Percentiles rank a stretch among this genome's conserved stretches.
Evolutionary conservation across 352 stramenopile species (phyloP).

Genomic region (Globisporangium acanthophoron): DNA sequence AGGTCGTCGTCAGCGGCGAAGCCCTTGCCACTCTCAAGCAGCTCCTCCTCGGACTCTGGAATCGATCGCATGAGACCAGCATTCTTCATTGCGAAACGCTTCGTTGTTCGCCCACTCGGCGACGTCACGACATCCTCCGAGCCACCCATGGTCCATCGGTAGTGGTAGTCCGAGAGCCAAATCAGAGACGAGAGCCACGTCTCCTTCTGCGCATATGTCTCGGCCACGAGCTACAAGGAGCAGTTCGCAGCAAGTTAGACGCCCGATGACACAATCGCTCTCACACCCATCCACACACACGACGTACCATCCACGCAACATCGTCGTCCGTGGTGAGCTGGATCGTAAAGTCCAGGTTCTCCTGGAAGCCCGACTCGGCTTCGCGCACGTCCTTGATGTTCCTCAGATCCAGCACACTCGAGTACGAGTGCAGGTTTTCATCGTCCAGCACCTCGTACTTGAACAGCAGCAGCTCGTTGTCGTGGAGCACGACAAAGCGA

Average conservation of each 20-base stretch:
- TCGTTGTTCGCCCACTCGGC: constrained; percentile 22
- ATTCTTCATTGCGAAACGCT: constrained; percentile 38
- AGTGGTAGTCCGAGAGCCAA: constrained; percentile 86
- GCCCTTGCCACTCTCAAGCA: constrained; percentile 3
- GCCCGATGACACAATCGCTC: neutral
- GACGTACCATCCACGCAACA: constrained; percentile 72
- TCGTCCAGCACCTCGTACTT: constrained; percentile 84
- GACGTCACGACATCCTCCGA: constrained; percentile 9
- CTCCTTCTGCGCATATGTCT: constrained; percentile 79
- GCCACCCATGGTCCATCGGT: constrained; percentile 21
- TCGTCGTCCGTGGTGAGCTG: constrained; percentile 72
- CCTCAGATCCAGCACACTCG: constrained; percentile 63
- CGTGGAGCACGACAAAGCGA: constrained; percentile 77
- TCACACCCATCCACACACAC: constrained; percentile 2
- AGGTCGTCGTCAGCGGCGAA: neutral
- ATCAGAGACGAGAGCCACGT: constrained; percentile 83
- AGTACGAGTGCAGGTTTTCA: constrained; percentile 59
- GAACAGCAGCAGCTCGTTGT: constrained; percentile 75
- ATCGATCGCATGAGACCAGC: constrained; percentile 45
- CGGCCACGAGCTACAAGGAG: constrained; percentile 42
- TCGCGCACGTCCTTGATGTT: constrained; percentile 80
- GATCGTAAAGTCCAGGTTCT: constrained; percentile 84
- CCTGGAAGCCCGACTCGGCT: constrained; percentile 69
- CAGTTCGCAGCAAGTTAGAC: neutral
- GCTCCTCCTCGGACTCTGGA: constrained; percentile 32